Base-by-base conservation (phyloP, 2,329 filamentous ascomycete species). In the Aspergillus aculeatus region DNA sequence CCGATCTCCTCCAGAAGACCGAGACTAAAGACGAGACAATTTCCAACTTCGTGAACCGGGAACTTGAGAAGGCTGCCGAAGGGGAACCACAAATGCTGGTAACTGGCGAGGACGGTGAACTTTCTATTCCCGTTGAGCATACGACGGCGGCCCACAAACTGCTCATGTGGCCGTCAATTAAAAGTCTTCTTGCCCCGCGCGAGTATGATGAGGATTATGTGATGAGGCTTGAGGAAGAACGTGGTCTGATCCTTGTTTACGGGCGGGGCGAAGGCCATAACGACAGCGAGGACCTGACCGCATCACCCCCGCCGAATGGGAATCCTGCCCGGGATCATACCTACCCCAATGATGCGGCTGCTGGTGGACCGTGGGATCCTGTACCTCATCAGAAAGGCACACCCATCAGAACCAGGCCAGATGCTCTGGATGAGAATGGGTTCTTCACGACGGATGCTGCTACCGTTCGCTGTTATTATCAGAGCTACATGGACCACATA, bases 61-160 rank as follows among this genome's bases (percentile, higher is more conserved):
- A 62, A 16, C n/a, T 55, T 21, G 51, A 55, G 12, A 50, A 53
- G 26, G 23, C 47, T 5, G 48, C 52, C 41, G 41, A 47, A 16
- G 57, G 41, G 44, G 32, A 54, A 6, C 54, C 56, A 38, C 60
- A 65, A 23, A 47, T 58, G 21, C 47, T 64, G 5, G 64, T 64
- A 31, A 59, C 55, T 14, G 68, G 70, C 5, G 72, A 76, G 31
- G 73, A 75, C 29, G 86, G 86, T 50, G 83, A 87, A 64, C 84
- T 90, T 14, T 85, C 89, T 1, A 90, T 96, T 58, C 90, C 92
- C 0, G 85, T 88, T 29, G 91, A 96, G 66, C 94, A 98, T 70
- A 96, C 91, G 0, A 97, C 93, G 0, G 86, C 92, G n/a, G 92
- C 92, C 1, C 91, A 95, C 54, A 85, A 92, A 63, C 80, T 98